Conservation (phyloP, 257 asterid species). For the Nemophila menziesii region DNA sequence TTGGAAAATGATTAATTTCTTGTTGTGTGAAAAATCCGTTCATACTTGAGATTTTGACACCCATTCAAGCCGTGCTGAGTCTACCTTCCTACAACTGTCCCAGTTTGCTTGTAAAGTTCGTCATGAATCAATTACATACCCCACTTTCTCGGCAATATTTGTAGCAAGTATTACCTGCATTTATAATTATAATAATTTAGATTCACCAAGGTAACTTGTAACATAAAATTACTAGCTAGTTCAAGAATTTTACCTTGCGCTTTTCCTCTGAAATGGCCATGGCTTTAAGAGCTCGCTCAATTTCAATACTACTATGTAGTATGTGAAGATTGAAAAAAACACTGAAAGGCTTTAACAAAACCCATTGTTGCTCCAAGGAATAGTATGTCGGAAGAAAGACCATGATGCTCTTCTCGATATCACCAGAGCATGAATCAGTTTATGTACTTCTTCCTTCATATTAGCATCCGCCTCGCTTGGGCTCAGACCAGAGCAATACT, state of each 20-base stretch:
- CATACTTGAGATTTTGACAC: too few species aligned
- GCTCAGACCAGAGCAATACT: slow-evolving; percentile 68
- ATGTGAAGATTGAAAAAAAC: slow-evolving; percentile 72
- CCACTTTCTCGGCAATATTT: too few species aligned
- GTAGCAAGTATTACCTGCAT: too few species aligned
- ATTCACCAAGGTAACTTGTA: too few species aligned
- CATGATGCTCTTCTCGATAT: slow-evolving; percentile 92
- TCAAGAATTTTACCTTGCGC: slow-evolving; percentile 50
- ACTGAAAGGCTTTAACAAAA: slow-evolving; percentile 53
- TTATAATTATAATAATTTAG: too few species aligned
- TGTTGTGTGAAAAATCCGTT: too few species aligned
- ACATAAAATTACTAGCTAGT: background rate
- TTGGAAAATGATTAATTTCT: too few species aligned
- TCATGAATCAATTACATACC: too few species aligned
- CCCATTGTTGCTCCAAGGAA: slow-evolving; percentile 89
- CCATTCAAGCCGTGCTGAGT: too few species aligned
- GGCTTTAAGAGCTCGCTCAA: slow-evolving; percentile 73
- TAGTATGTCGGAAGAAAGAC: slow-evolving; percentile 86
- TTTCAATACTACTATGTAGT: slow-evolving; percentile 78
- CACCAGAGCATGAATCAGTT: slow-evolving; percentile 74
- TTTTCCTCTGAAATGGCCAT: slow-evolving; percentile 80
- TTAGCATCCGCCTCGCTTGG: slow-evolving; percentile 55
- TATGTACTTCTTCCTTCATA: slow-evolving; percentile 51
- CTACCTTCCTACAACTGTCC: too few species aligned
- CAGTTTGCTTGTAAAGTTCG: too few species aligned